Conservation (phyloP, 192 early-diverging fungal species). For the Coemansia sp. region DNA sequence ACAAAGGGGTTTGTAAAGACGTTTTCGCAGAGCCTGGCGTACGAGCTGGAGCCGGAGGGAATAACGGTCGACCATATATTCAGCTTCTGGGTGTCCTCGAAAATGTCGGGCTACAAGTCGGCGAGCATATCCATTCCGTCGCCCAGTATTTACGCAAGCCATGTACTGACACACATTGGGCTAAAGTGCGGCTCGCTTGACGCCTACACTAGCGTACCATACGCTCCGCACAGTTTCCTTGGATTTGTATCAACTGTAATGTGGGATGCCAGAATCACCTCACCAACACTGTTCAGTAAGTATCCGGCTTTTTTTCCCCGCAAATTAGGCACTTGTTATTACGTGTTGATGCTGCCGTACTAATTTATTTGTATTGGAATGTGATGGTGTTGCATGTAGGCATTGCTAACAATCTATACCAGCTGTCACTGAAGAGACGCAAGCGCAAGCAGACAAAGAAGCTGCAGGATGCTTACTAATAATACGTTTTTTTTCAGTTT, state of each 20-base stretch:
- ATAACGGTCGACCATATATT: constrained; percentile 89
- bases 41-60: constrained; percentile 69
- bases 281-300: constrained; percentile 48
- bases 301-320: neutral
- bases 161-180: constrained; percentile 71
- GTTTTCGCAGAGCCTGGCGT: constrained; percentile 85
- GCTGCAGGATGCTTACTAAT: no score
- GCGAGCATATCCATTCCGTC: constrained; percentile 74
- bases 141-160: constrained; percentile 71
- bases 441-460: constrained; percentile 9
- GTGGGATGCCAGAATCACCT: constrained; percentile 43
- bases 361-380: neutral
- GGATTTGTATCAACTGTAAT: constrained; percentile 32
- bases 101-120: constrained; percentile 89
- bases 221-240: constrained; percentile 46
- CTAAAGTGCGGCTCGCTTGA: constrained; percentile 57
- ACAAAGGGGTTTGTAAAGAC: constrained; percentile 89
- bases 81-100: constrained; percentile 87
- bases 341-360: no score
- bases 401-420: constrained; percentile 47
- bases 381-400: constrained; percentile 15
- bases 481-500: no score
- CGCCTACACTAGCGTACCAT: constrained; percentile 35
- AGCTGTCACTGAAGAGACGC: constrained; percentile 34
- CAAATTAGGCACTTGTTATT: no score